Evolutionary conservation across 2,329 filamentous ascomycete genomes (phyloP), one percentile per base, ranked within the genome.

Genomic region (Myrmaecium sp.): DNA sequence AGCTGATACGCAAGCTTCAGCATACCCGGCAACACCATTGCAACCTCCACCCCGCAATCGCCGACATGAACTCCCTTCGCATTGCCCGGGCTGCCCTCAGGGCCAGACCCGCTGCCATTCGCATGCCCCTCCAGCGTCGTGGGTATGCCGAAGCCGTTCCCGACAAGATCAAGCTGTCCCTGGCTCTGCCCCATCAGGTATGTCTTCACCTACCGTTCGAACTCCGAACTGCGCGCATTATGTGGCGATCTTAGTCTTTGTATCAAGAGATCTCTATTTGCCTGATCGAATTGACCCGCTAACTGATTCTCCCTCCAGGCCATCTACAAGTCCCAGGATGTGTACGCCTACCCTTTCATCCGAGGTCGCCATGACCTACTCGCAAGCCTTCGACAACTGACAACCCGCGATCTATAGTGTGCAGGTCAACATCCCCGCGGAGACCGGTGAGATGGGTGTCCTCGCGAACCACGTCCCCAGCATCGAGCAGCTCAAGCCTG

Each of bases 361-460:
- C 44, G 40, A 36, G 35, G 40, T 39, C 39, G 30, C 27, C 33
- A 34, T 33, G 35, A 33, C 15, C 24, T 28, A 26, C 33, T 27
- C 14, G 24, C 23, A 38, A 38, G 28, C 24, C 34, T 36, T 34
- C 35, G 33, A 12, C 26, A 26, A 27, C 33, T 21, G 38, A 49
- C 38, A 33, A 34, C 32, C 32, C 20, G 22, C 24, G 25, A 33
- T 25, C 24, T 41, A 50, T 51, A 83, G 78, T 61, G 75, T 95
- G 51, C 89, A 98, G 67, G 89, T 98, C 67, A 98, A 98, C 72
- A 76, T 98, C 51, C 78, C 89, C 55, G 89, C 89, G 51, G 89
- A 93, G 59, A 91, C 84, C 36, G 89, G 89, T 56, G 89, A 95
- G 48, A 98, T 98, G 89, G 89, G 89, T 78, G 77, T 98, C 47